These are phyloP conservation scores for Suaeda aralocaspica DNA, from an alignment of 148 eudicot species.

Conservation along the genomic window DNA sequence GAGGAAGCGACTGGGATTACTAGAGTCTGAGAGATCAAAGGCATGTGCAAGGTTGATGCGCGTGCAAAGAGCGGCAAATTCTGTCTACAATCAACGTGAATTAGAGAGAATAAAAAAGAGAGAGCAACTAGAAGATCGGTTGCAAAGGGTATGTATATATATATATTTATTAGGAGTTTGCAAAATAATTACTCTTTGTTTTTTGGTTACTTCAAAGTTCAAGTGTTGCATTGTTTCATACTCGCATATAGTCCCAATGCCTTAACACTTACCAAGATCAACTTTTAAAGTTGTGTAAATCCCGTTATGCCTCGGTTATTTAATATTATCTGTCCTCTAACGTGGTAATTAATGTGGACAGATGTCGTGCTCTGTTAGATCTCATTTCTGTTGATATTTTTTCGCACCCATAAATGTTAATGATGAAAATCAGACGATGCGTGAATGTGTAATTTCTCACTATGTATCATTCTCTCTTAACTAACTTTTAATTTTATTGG, in stretches of 20 bases:
- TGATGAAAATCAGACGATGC: neutral
- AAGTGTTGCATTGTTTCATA: no score
- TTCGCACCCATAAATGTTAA: neutral
- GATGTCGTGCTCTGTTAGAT: no score
- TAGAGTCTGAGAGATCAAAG: conserved; percentile 83
- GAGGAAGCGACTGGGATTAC: conserved; percentile 67
- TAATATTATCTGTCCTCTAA: no score
- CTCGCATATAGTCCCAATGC: no score
- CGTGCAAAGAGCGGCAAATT: conserved; percentile 65
- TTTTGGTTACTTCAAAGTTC: neutral
- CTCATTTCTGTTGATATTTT: neutral
- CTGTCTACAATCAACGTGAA: conserved; percentile 61
- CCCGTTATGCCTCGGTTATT: no score
- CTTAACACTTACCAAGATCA: no score
- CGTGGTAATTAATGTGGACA: neutral
- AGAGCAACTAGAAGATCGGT: conserved; percentile 63
- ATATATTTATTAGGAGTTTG: neutral
- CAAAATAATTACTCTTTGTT: neutral
- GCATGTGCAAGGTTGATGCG: conserved; percentile 71
- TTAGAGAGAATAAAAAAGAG: conserved; percentile 69
- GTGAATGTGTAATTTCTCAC: neutral
- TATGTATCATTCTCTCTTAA: neutral
- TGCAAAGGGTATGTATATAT: conserved; percentile 67
- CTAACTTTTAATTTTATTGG: neutral
- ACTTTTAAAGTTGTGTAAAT: no score